Base-by-base conservation (phyloP, 2,329 filamentous ascomycete genomes). In the Ophiostoma sp. region DNA sequence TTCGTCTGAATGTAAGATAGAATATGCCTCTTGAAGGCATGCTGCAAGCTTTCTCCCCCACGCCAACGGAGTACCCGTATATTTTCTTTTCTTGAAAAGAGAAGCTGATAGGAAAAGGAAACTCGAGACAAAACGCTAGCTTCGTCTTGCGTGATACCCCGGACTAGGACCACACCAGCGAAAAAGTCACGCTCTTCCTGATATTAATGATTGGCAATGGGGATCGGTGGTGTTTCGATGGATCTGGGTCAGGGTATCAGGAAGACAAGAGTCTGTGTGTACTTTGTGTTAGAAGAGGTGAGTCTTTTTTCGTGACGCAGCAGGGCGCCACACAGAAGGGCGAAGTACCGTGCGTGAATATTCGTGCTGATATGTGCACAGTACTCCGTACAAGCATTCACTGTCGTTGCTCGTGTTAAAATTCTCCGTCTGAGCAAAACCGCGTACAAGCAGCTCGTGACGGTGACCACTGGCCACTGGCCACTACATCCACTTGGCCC, bases 121-220 rank as follows among this genome's bases (percentile, higher is more conserved):
- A 17, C 17, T 33, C 17, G 50, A n/a, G 28, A 57, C 28, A 55
- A 55, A 69, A 42, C 59, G 42, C 48, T 55, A 25, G 50, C 48
- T 59, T 61, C 69, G 59, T 31, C 17, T 61, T 36, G 69, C 22
- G 36, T 61, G 52, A 61, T 61, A 31, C 68, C 68, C 66, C 68
- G 12, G 50, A 57, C 31, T 70, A 3, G 9, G 7, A 42, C 36
- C 48, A 57, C 50, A 28, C 50, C 50, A 57, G 6, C 19, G 9
- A n/a, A 36, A 36, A 17, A 12, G 31, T 70, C 50, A 39, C 50
- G 68, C 36, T 25, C 31, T 55, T 50, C 4, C 4, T 3, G 19
- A 48, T 19, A 15, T 33, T 12, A 12, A 12, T 12, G 55, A 12
- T 50, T 25, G 39, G 42, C 4, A 48, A 33, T 31, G 11, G 25